Percentiles rank a stretch among this genome's conserved stretches.
Conservation (phyloP, 108 stramenopile genomes). For the Fragilariopsis cylindrus region DNA sequence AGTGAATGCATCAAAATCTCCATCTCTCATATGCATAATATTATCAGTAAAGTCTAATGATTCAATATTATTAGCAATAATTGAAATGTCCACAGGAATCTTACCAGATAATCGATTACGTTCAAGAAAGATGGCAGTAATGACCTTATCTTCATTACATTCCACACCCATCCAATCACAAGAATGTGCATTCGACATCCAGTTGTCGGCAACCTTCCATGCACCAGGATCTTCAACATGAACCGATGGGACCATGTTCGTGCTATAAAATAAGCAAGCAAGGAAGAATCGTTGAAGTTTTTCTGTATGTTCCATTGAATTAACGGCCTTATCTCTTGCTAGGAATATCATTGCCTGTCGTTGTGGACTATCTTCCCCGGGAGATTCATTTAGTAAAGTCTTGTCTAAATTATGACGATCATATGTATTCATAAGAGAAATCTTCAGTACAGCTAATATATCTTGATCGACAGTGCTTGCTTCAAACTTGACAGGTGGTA, state of each 20-base stretch:
- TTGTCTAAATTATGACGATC: slow-evolving; percentile 30
- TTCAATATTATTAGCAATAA: slow-evolving; percentile 32
- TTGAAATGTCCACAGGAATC: slow-evolving; percentile 40
- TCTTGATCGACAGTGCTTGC: slow-evolving; percentile 17
- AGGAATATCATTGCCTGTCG: slow-evolving; percentile 31
- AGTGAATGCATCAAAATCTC: slow-evolving; percentile 31
- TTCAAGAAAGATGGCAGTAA: slow-evolving; percentile 37
- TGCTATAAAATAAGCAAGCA: slow-evolving; percentile 51
- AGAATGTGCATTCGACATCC: slow-evolving; percentile 34
- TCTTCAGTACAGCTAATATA: slow-evolving; percentile 13
- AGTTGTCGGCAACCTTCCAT: slow-evolving; percentile 39
- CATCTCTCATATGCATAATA: slow-evolving; percentile 35
- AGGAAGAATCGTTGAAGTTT: slow-evolving; percentile 46
- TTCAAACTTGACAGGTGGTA: slow-evolving; percentile 6
- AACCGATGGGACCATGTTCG: slow-evolving; percentile 30
- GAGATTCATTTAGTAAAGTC: slow-evolving; percentile 10
- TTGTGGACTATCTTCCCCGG: slow-evolving; percentile 29
- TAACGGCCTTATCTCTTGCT: slow-evolving; percentile 23
- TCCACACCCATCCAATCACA: slow-evolving; percentile 58
- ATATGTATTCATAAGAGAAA: slow-evolving; percentile 15
- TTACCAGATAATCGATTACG: slow-evolving; percentile 43
- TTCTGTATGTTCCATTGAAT: slow-evolving; percentile 23
- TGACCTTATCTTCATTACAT: slow-evolving; percentile 29
- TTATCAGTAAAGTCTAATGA: slow-evolving; percentile 42
- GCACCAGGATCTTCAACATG: slow-evolving; percentile 20